These are phyloP conservation scores for Porcisia deanei DNA, from an alignment of 208 protist genomes.

Conservation along the genomic window DNA sequence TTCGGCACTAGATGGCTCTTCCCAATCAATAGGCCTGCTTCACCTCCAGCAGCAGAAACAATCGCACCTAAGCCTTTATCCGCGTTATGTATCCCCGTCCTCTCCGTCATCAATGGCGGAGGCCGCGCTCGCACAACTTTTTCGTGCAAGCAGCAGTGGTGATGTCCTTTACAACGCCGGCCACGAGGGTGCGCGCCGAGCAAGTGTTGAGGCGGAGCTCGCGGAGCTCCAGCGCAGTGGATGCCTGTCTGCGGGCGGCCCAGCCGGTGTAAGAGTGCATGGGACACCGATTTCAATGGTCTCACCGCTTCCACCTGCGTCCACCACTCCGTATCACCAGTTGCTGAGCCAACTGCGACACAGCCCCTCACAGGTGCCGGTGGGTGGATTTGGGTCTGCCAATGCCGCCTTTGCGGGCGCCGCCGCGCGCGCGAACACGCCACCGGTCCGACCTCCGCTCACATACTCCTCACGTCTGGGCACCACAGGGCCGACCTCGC, in stretches of 20 bases:
- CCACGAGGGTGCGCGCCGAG: slow-evolving; percentile 18
- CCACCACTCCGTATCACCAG: slow-evolving; percentile 28
- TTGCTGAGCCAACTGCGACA: slow-evolving; percentile 29
- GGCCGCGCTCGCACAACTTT: slow-evolving; percentile 6
- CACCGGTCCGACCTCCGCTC: slow-evolving; percentile 4
- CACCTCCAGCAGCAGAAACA: slow-evolving; percentile 14
- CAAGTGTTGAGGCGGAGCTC: slow-evolving; percentile 26
- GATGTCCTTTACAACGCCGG: slow-evolving; percentile 1
- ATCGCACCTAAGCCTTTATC: slow-evolving; percentile 4
- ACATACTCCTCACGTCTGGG: background rate
- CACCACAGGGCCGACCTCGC: slow-evolving; percentile 1
- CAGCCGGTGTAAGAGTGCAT: background rate
- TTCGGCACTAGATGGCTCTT: background rate
- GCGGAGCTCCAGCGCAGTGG: slow-evolving; percentile 23
- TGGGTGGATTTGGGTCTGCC: background rate
- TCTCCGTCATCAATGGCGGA: slow-evolving; percentile 3
- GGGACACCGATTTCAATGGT: slow-evolving; percentile 6
- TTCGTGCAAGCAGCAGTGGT: slow-evolving; percentile 9
- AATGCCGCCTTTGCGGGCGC: background rate
- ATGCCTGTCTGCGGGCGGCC: background rate
- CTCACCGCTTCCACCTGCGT: slow-evolving; percentile 17
- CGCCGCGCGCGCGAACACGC: slow-evolving; percentile 14
- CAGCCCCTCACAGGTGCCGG: slow-evolving; percentile 19
- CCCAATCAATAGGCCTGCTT: background rate
- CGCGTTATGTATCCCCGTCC: background rate